Percentiles rank a stretch among this genome's conserved stretches.
These are phyloP conservation scores for Mortierella sp. DNA, from an alignment of 371 early-diverging fungal species.

Conservation along the genomic window DNA sequence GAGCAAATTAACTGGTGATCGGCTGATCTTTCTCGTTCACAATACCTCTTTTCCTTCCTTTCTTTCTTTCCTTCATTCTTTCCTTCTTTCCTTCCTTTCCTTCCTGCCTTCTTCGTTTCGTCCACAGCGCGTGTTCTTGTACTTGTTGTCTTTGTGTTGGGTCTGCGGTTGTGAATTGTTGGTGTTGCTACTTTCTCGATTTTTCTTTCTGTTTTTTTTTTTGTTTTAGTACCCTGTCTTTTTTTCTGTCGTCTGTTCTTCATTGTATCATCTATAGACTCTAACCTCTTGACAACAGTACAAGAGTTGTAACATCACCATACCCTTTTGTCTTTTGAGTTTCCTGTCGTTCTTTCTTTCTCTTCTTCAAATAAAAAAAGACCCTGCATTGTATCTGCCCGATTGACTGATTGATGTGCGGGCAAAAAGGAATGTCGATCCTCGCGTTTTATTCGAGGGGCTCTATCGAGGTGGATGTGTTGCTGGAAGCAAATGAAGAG, in stretches of 20 bases:
- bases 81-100: not conserved
- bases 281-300: not conserved
- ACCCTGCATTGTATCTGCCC: no score
- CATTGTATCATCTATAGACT: not conserved
- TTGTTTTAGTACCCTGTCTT: not conserved
- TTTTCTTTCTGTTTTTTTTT: not conserved
- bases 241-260: not conserved
- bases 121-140: not conserved
- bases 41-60: not conserved
- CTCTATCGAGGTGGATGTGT: no score
- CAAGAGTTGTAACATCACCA: slow-evolving; percentile 5
- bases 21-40: no score
- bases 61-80: slow-evolving; percentile 1
- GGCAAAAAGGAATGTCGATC: no score
- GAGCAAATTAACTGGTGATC: slow-evolving; percentile 36
- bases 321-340: not conserved
- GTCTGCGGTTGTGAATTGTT: no score
- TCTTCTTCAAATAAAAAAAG: slow-evolving; percentile 2
- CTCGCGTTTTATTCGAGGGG: no score
- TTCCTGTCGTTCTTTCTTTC: not conserved
- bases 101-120: not conserved
- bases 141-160: not conserved
- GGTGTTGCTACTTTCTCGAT: not conserved
- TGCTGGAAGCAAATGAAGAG: no score
- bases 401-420: no score